phyloP scores from a whole-genome alignment of 1,139 yeast genomes.

The Diutina ranongensis region DNA sequence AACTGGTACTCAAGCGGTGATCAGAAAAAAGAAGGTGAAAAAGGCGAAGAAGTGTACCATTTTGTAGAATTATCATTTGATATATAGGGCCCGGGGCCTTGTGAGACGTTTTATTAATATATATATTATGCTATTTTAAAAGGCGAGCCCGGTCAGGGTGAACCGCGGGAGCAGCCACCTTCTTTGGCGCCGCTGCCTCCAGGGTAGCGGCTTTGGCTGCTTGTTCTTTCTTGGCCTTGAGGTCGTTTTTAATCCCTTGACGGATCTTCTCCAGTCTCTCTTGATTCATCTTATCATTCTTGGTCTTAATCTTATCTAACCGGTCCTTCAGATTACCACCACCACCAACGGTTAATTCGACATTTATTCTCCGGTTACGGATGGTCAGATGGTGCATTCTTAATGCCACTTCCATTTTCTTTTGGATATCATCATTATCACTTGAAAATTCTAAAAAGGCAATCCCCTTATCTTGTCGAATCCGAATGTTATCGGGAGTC shows the following conservation, averaged over 20 bases:
- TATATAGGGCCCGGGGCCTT: constrained; percentile 7
- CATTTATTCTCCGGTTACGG: constrained; percentile 70
- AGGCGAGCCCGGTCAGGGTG: constrained; percentile 2
- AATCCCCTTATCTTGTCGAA: constrained; percentile 78
- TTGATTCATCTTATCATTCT: constrained; percentile 61
- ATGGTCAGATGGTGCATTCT: constrained; percentile 68
- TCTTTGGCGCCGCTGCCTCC: not conserved
- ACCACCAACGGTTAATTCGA: constrained; percentile 95
- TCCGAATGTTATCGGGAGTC: constrained; percentile 62
- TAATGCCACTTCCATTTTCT: constrained; percentile 72
- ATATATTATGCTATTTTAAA: not conserved
- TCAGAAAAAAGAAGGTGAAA: constrained; percentile 22
- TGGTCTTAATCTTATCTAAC: constrained; percentile 57
- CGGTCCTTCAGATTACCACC: constrained; percentile 83
- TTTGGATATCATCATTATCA: constrained; percentile 51
- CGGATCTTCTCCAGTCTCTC: constrained; percentile 50
- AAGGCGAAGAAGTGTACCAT: constrained; percentile 39
- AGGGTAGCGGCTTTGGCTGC: not conserved
- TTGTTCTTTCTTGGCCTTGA: constrained; percentile 13
- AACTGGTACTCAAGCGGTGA: not conserved
- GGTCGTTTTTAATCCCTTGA: constrained; percentile 32
- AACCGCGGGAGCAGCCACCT: not conserved
- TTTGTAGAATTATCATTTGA: constrained; percentile 20
- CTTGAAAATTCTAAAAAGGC: constrained; percentile 84
- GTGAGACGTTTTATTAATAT: not conserved